Evolutionary conservation across 768 basidiomycete genomes (phyloP), one percentile per base, ranked within the genome.

Genomic region (Boletus speciosus): DNA sequence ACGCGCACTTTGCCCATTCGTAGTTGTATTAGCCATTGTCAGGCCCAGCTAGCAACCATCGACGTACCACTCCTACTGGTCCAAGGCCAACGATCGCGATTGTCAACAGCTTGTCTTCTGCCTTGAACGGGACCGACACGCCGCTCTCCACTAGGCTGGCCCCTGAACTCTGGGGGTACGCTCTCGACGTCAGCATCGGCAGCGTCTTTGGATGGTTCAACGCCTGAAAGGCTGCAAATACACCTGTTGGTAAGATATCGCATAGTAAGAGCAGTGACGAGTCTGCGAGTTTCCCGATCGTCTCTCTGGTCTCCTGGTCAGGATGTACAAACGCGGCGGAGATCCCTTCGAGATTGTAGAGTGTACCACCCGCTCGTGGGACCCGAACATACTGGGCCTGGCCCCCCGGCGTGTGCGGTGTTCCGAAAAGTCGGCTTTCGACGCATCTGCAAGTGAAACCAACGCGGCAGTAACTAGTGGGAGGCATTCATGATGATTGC

Each of bases 351-450:
- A 89, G 73, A 57, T 78, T 83, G 73, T 85, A 87, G 6, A 91
- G 76, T 0, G 88, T 90, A 36, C 87, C 88, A 25, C 90, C 90
- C 1, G 86, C 90, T 60, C 79, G 81, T n/a, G 88, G 88, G 7
- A 91, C 82, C 32, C 88, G 82, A 6, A 88, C 76, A 65, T 83
- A 91, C 65, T 90, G 90, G 0, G 89, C 88, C 72, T 91, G 90
- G 1, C 84, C 88, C 11, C 88, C 88, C 6, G 83, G 83, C 2
- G 87, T 78, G 19, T 69, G 61, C 1, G 86, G 81, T 19, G 82
- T 81, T 47, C 90, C 90, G 61, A 91, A 87, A 11, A 89, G 73
- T 29, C 68, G 68, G 9, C 84, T 79, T 50, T 81, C 69, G 1
- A 80, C 72, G 66, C 90, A 90, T 47, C 89, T 78, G 36, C 78